Evolutionary conservation across 257 asterid genomes (phyloP).

Genomic region (Solanum chiquidenum): DNA sequence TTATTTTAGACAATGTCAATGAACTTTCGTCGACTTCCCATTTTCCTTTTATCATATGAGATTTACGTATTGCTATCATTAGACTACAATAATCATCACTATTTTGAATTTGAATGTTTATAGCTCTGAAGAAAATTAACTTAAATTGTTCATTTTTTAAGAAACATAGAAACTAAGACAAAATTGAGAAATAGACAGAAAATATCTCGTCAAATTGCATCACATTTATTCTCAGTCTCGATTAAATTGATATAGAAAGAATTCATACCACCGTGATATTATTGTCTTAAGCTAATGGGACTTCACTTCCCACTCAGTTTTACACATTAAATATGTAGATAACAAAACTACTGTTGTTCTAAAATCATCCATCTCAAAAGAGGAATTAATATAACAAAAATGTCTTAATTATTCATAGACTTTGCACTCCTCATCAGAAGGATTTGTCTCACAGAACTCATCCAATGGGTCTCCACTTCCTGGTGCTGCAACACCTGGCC

Average conservation of each 20-base stretch:
- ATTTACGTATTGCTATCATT: background rate
- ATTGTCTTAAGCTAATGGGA: background rate
- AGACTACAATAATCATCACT: background rate
- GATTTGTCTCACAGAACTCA: conserved; percentile 62
- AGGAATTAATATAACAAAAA: background rate
- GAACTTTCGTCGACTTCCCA: background rate
- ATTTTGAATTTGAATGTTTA: background rate
- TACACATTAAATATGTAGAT: background rate
- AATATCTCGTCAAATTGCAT: background rate
- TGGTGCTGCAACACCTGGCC: conserved; percentile 49
- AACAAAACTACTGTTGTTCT: background rate
- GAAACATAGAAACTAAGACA: background rate
- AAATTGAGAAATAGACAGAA: background rate
- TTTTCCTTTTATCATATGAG: background rate
- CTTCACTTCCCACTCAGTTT: background rate
- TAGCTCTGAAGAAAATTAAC: background rate
- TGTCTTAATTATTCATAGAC: conserved; percentile 31
- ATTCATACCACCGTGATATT: background rate
- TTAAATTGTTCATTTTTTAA: background rate
- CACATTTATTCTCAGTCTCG: background rate
- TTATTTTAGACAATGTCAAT: background rate
- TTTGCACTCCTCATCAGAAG: conserved; percentile 87
- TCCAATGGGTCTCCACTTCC: conserved; percentile 85
- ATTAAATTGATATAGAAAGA: background rate
- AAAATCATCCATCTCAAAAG: background rate